Conservation (phyloP, 2,329 filamentous ascomycete genomes). For the Sclerotinia subarctica region DNA sequence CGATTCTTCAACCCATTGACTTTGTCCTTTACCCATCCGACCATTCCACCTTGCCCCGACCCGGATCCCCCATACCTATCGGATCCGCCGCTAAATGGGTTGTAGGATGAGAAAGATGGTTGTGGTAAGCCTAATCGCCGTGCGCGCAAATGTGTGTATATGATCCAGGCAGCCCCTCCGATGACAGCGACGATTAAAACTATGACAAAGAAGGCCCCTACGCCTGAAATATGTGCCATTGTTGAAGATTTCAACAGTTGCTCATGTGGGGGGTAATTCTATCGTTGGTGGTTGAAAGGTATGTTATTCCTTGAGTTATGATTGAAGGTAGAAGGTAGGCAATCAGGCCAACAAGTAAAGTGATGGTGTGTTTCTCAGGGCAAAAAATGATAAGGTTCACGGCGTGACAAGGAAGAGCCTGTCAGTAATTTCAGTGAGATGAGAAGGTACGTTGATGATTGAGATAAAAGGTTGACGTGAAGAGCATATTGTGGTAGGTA, state of each 20-base stretch:
- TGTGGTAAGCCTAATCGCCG: slow-evolving; percentile 71
- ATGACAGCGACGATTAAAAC: slow-evolving; percentile 60
- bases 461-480: neutral
- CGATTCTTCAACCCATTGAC: slow-evolving; percentile 61
- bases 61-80: slow-evolving; percentile 43
- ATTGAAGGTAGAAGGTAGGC: neutral
- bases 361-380: neutral
- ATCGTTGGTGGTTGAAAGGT: neutral
- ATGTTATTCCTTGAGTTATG: neutral
- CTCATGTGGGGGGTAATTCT: neutral
- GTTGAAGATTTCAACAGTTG: slow-evolving; percentile 25
- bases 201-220: slow-evolving; percentile 71
- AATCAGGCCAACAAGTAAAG: slow-evolving; percentile 2
- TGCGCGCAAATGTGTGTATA: slow-evolving; percentile 70
- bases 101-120: slow-evolving; percentile 63
- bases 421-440: neutral
- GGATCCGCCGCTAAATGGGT: slow-evolving; percentile 56
- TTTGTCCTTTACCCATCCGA: slow-evolving; percentile 71
- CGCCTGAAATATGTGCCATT: slow-evolving; percentile 59
- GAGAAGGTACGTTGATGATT: neutral
- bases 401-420: neutral
- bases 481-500: neutral
- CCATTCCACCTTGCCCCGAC: slow-evolving; percentile 58
- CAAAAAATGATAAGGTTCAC: neutral
- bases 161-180: slow-evolving; percentile 61